Base-by-base conservation (phyloP, 1,284 basidiomycete genomes). In the Melampsora larici-populina region DNA sequence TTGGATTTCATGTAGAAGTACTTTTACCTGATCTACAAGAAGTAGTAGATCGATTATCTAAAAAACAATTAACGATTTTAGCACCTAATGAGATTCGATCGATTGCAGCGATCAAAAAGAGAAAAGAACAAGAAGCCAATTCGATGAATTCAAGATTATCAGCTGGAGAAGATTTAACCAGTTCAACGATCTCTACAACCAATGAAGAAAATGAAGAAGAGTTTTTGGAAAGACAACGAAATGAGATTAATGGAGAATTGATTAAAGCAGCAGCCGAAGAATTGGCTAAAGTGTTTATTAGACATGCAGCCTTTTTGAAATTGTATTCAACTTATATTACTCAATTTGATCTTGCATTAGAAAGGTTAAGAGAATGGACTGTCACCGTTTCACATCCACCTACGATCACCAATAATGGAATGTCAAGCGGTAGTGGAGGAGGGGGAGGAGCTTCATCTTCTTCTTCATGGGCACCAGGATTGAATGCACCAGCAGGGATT, bases 321-420 rank as follows among this genome's bases (percentile, higher is more conserved):
- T 94, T 97, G 90, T 97, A 97, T 84, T 94, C 93, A 67, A 92
- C 91, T 55, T 97, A 96, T 84, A 96, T 96, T 87, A 97, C 92
- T 85, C 94, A 95, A 83, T 96, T 96, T 84, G 94, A 97, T 84
- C 92, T 91, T 82, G 91, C 93, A 2, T 88, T 94, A 18, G 89
- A 92, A 79, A 89, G 93, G 69, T 89, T 97, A 82, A 91, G 90
- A 83, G 87, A 89, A 75, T 97, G 94, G 94, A 87, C 79, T 1
- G 66, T 76, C 17, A 65, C 75, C 8, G 64, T 68, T 18, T 66
- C 79, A 26, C 65, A 64, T 51, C 33, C 79, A 15, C 55, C 87
- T 8, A 86, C 88, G 33, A 79, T 81, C 7, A 79, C 83, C 9
- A 85, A 83, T 29, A 82, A 86, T 0, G 78, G 81, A 18, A 63